Evolutionary conservation across 192 early-diverging fungal species (phyloP), one percentile per base, ranked within the genome.

Genomic region (Gonapodya prolifera): DNA sequence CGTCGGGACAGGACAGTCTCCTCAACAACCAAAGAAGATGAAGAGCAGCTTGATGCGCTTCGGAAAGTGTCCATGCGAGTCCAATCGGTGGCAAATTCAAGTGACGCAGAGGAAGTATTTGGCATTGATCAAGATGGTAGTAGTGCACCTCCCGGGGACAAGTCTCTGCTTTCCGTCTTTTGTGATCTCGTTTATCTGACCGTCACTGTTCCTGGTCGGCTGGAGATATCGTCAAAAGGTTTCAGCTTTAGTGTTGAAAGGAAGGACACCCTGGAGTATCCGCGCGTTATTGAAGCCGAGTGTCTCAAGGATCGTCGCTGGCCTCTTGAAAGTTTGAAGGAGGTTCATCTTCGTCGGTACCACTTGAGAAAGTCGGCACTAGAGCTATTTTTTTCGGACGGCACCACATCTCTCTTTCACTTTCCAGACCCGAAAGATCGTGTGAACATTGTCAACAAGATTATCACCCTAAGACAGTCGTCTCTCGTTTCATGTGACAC

Each of bases 321-420:
- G 84, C 79, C 35, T 28, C 69, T 85, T 18, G 73, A 75, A 1
- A 80, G 82, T 36, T 71, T 85, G 13, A 36, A 78, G 16, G 80
- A 82, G 33, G 77, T 85, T 1, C 84, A 83, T 70, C 80, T 85
- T 34, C 79, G 84, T 34, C 81, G 84, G 75, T 91, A 86, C 70
- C 78, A 88, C 0, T 91, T 91, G 69, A 70, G 92, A 33, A 91
- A 91, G 76, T 89, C 90, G 34, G 93, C 91, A 13, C 34, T 94
- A 8, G 94, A 95, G 81, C 80, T 94, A 28, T 95, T 95, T 78
- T 94, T 95, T 80, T 79, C 83, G 0, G 91, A 95, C 80, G 87
- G 89, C 8, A 87, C 87, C 1, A 92, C 88, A 80, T 89, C 86
- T 35, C 78, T 95, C 17, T 92, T 95, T 79, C 93, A 90, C 69